These are phyloP conservation scores for Suillus cothurnatus DNA, from an alignment of 768 basidiomycete genomes.

Conservation along the genomic window DNA sequence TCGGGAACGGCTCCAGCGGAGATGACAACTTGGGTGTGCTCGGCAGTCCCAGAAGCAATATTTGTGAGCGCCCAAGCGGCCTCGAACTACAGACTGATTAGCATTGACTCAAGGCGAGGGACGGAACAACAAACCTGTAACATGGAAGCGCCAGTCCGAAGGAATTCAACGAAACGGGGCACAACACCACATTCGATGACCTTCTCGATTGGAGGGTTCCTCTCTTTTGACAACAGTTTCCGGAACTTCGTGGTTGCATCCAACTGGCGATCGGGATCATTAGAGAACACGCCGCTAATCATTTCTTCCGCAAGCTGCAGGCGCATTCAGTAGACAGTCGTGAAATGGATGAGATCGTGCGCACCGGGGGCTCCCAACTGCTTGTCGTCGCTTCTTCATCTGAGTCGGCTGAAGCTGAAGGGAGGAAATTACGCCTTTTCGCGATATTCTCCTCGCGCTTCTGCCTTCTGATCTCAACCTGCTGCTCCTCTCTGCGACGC, in stretches of 20 bases:
- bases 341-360: slow-evolving; percentile 18
- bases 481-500: slow-evolving; percentile 95
- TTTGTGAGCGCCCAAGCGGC: slow-evolving; percentile 98
- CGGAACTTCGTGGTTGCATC: slow-evolving; percentile 99
- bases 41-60: slow-evolving; percentile 97
- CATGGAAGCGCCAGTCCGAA: slow-evolving; percentile 79
- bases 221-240: slow-evolving; percentile 98
- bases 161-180: slow-evolving; percentile 95
- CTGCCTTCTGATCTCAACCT: slow-evolving; percentile 98
- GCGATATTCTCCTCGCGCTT: slow-evolving; percentile 99
- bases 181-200: slow-evolving; percentile 98
- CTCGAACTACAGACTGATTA: slow-evolving; percentile 66
- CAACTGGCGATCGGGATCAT: slow-evolving; percentile 88
- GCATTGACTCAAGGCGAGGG: slow-evolving; percentile 12
- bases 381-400: slow-evolving; percentile 83
- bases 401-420: slow-evolving; percentile 74
- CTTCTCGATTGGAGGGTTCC: slow-evolving; percentile 98
- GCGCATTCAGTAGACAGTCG: slow-evolving; percentile 13
- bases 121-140: slow-evolving; percentile 60
- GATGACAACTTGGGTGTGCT: slow-evolving; percentile 98
- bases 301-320: slow-evolving; percentile 84
- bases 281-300: slow-evolving; percentile 91
- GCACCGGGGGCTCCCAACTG: slow-evolving; percentile 78
- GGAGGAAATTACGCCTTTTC: slow-evolving; percentile 93
- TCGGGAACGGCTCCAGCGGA: slow-evolving; percentile 92